Percentiles rank a stretch among this genome's conserved stretches.
phyloP scores from a whole-genome alignment of 805 yeast genomes.

The Candida alai region DNA sequence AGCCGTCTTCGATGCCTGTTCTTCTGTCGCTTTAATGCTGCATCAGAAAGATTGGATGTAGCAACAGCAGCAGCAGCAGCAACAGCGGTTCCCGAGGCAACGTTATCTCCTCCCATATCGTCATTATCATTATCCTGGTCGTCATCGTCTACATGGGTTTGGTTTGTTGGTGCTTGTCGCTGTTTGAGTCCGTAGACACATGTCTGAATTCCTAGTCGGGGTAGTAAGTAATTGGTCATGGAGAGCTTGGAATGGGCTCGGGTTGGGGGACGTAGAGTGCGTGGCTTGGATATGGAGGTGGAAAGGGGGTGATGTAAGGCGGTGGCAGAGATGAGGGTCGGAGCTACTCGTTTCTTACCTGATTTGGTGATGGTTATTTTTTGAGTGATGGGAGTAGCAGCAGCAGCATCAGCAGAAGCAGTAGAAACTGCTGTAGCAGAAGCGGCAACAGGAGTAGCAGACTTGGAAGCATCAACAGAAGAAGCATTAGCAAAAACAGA shows the following conservation, averaged over 20 bases:
- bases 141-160: slow-evolving; percentile 11
- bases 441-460: not conserved
- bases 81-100: slow-evolving; percentile 13
- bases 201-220: slow-evolving; percentile 62
- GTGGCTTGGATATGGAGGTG: slow-evolving; percentile 1
- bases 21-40: slow-evolving; percentile 30
- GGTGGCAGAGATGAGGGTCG: slow-evolving; percentile 57
- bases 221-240: slow-evolving; percentile 47
- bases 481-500: not conserved
- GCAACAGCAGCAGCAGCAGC: too few relatives aligned
- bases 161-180: slow-evolving; percentile 5
- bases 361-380: slow-evolving; percentile 66
- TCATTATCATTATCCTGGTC: slow-evolving; percentile 47
- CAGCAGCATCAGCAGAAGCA: slow-evolving; percentile 13
- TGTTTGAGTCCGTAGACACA: slow-evolving; percentile 53
- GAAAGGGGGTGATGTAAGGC: slow-evolving; percentile 17
- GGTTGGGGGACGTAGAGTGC: too few relatives aligned
- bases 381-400: slow-evolving; percentile 17
- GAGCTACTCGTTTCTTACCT: slow-evolving; percentile 74
- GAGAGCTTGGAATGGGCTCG: slow-evolving; percentile 32
- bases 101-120: slow-evolving; percentile 37
- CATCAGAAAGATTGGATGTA: slow-evolving; percentile 20
- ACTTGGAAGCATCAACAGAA: not conserved
- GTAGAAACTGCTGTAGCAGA: slow-evolving; percentile 8
- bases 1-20: slow-evolving; percentile 27